Evolutionary conservation across 169 alveolate species (phyloP).

Genomic region (Babesia ovata): DNA sequence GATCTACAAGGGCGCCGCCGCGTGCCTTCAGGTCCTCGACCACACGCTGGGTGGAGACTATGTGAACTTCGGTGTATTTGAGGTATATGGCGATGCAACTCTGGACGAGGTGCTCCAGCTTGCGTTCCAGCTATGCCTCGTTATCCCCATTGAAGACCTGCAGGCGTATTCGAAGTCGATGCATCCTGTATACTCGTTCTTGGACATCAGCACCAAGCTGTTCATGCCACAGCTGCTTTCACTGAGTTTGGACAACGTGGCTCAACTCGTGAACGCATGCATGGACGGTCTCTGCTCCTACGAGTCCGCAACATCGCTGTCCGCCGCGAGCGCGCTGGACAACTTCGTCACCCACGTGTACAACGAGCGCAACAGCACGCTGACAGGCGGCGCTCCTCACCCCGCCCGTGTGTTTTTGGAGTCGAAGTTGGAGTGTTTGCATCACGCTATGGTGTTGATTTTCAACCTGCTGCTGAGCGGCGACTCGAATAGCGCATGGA

Average conservation of each 20-base stretch:
- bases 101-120: constrained; percentile 85
- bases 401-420: constrained; percentile 59
- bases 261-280: constrained; percentile 71
- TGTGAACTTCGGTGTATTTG: constrained; percentile 91
- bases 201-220: constrained; percentile 85
- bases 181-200: constrained; percentile 85
- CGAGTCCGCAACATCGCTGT: constrained; percentile 71
- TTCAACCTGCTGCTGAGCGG: constrained; percentile 74
- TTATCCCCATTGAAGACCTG: constrained; percentile 86
- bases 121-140: constrained; percentile 86
- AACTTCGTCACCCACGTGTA: constrained; percentile 76
- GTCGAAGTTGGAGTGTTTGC: constrained; percentile 32
- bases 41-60: constrained; percentile 91
- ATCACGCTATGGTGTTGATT: constrained; percentile 57
- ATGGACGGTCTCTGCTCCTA: constrained; percentile 78
- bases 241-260: constrained; percentile 64
- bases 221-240: constrained; percentile 79
- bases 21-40: constrained; percentile 83
- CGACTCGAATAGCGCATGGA: constrained; percentile 87
- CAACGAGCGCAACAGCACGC: constrained; percentile 58
- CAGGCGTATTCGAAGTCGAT: constrained; percentile 82
- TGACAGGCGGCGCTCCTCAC: constrained; percentile 51
- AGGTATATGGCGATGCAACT: constrained; percentile 89
- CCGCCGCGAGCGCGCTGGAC: constrained; percentile 75
- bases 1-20: constrained; percentile 90